A percentile compares a stretch with the other conserved stretches of the same genome.
These are phyloP conservation scores for Cardamine occulta DNA, from an alignment of 345 rosid species.

Conservation along the genomic window DNA sequence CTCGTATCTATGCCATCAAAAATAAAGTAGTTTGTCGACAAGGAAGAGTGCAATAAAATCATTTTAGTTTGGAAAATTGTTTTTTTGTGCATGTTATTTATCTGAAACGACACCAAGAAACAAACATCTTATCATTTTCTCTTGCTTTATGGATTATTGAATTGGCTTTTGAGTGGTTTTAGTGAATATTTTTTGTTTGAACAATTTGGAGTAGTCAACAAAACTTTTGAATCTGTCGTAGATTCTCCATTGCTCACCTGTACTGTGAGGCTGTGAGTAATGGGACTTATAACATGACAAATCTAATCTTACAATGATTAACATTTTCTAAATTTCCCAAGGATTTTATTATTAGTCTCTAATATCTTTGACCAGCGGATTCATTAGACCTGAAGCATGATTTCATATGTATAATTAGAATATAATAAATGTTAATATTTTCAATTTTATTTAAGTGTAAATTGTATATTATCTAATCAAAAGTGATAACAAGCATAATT, in stretches of 20 bases:
- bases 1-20: conserved; percentile 19
- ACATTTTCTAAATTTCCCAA: conserved; percentile 8
- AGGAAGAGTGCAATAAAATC: conserved; percentile 41
- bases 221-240: conserved; percentile 33
- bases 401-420: not conserved
- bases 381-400: not conserved
- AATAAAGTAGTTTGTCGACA: conserved; percentile 40
- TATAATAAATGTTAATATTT: not conserved
- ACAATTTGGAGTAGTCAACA: conserved; percentile 37
- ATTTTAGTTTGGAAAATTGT: conserved; percentile 21
- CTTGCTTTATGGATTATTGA: conserved; percentile 29
- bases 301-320: conserved; percentile 5
- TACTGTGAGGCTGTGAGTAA: not conserved
- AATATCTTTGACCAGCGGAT: not conserved
- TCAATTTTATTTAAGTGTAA: not conserved
- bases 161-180: conserved; percentile 35
- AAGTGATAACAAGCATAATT: not conserved
- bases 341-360: not conserved
- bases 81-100: conserved; percentile 31
- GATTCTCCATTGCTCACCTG: conserved; percentile 31
- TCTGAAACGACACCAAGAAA: conserved; percentile 44
- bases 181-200: conserved; percentile 13
- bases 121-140: conserved; percentile 38
- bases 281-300: conserved; percentile 29
- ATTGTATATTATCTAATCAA: not conserved